phyloP scores from a whole-genome alignment of 331 rosid genomes.

The Rosa hybrid region DNA sequence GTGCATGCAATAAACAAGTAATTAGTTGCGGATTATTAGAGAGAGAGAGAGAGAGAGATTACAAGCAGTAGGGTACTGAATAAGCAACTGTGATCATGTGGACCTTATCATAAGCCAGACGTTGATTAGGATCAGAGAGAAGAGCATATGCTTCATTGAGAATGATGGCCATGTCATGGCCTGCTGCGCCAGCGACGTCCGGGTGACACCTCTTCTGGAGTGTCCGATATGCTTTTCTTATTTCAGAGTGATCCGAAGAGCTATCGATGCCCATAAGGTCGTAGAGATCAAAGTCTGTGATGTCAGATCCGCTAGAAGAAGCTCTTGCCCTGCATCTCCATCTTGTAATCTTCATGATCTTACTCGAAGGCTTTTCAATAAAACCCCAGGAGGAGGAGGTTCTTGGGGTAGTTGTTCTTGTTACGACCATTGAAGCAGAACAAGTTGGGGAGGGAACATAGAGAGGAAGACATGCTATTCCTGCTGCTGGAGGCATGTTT shows the following conservation, averaged over 20 bases:
- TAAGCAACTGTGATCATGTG: neutral
- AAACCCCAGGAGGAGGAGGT: neutral
- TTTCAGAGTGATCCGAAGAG: constrained; percentile 58
- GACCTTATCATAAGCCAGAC: constrained; percentile 82
- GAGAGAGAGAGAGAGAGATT: neutral
- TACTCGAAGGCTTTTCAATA: neutral
- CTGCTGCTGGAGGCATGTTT: constrained; percentile 12
- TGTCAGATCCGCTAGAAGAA: constrained; percentile 18
- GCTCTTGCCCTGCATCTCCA: constrained; percentile 50
- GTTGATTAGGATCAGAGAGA: constrained; percentile 72
- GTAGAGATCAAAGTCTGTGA: constrained; percentile 67
- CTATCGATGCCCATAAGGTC: constrained; percentile 84
- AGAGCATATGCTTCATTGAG: constrained; percentile 81
- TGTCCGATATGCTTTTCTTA: constrained; percentile 64
- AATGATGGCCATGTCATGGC: constrained; percentile 93
- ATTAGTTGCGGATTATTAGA: neutral
- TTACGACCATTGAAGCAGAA: neutral
- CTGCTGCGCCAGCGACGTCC: constrained; percentile 80
- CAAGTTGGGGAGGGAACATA: constrained; percentile 23
- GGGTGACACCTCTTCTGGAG: constrained; percentile 95
- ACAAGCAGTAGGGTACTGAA: neutral
- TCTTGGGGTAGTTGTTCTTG: neutral
- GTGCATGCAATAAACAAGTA: neutral
- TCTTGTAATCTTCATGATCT: neutral
- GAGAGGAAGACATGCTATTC: constrained; percentile 38